These are phyloP conservation scores for Talaromyces adpressus DNA, from an alignment of 495 filamentous ascomycete genomes.

Conservation along the genomic window DNA sequence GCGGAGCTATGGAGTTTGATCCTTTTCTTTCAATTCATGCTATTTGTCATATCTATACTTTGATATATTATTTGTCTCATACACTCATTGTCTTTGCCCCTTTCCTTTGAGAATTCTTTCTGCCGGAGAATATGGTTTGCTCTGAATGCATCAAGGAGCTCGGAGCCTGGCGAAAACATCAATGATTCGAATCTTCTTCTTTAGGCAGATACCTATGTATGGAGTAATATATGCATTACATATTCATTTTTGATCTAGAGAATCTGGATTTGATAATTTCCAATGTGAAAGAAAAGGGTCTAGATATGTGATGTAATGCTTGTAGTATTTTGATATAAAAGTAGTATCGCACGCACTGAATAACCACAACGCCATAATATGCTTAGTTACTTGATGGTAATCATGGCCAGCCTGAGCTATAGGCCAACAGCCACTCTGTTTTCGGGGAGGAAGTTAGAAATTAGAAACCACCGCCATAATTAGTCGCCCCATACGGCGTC, in stretches of 20 bases:
- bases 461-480: slow-evolving; percentile 32
- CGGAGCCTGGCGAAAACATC: background rate
- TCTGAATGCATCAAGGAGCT: background rate
- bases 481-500: slow-evolving; percentile 61
- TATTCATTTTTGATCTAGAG: background rate
- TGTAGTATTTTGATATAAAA: background rate
- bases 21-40: background rate
- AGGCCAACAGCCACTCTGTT: background rate
- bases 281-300: no score
- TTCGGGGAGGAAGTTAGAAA: background rate
- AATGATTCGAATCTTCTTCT: background rate
- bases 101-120: background rate
- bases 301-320: background rate
- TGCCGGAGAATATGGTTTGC: background rate
- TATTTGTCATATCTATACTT: no score
- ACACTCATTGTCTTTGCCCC: background rate
- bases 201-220: background rate
- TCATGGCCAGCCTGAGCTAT: slow-evolving; percentile 7
- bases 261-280: no score
- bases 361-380: slow-evolving; percentile 9
- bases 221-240: background rate
- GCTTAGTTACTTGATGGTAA: slow-evolving; percentile 13
- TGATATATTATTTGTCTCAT: background rate
- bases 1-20: background rate
- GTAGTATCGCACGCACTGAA: slow-evolving; percentile 4